Evolutionary conservation across 306 rosid species (phyloP).

Genomic region (Ammopiptanthus mongolicus): DNA sequence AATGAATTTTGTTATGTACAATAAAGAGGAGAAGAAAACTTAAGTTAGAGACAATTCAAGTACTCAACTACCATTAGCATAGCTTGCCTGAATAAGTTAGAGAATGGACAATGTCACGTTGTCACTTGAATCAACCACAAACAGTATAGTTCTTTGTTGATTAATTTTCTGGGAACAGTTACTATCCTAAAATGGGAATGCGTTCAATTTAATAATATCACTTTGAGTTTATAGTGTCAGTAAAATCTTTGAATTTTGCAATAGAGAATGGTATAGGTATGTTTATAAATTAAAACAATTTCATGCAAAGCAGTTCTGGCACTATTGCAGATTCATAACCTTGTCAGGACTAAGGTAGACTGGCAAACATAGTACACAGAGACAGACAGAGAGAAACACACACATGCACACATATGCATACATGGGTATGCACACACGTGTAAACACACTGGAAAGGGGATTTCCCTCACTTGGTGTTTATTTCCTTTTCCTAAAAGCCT

Average conservation of each 20-base stretch:
- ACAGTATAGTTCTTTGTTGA: not conserved
- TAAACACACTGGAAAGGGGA: not conserved
- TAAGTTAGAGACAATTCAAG: not conserved
- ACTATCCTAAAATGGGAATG: not conserved
- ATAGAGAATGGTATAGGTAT: not conserved
- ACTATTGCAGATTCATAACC: constrained; percentile 1
- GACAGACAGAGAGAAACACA: not conserved
- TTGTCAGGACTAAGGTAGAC: not conserved
- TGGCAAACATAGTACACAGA: not conserved
- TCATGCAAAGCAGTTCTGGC: constrained; percentile 5
- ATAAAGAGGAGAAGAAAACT: not conserved
- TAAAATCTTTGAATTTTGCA: not conserved
- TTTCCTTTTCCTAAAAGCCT: not conserved
- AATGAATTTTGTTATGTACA: not conserved
- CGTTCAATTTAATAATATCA: not conserved
- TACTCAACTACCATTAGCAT: not conserved
- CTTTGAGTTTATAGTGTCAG: not conserved
- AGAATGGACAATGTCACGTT: constrained; percentile 1
- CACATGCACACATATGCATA: too few species aligned
- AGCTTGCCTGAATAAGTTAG: not conserved
- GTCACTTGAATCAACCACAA: constrained; percentile 6
- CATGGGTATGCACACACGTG: too few species aligned
- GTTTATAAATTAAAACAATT: not conserved
- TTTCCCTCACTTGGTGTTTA: not conserved
- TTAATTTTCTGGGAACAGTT: not conserved